Evolutionary conservation across 2,329 filamentous ascomycete genomes (phyloP), one percentile per base, ranked within the genome.

Genomic region (Cladosporium sp.): DNA sequence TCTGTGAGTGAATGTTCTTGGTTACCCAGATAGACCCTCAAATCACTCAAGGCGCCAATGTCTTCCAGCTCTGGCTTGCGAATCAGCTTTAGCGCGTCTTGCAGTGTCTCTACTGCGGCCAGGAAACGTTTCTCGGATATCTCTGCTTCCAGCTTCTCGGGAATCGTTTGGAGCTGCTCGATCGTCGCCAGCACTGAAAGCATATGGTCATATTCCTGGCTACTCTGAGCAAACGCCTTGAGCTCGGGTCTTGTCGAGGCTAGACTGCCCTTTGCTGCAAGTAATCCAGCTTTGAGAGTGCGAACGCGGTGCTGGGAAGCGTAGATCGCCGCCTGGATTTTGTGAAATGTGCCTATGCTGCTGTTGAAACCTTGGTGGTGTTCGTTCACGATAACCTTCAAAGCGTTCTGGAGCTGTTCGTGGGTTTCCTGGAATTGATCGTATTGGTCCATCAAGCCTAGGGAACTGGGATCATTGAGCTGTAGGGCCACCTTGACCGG

Each of bases 361-460:
- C 89, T 95, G 72, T 97, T 98, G 78, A 98, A 98, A 40, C 93
- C 94, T 69, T 98, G 93, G 65, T 98, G 92, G 65, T 98, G 92
- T 72, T 98, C 92, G 68, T 98, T 95, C 20, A 98, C 93, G 60
- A 98, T 95, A 29, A 84, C 83, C 69, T 95, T 96, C 51, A 98
- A 77, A 8, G 92, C 91, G 60, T 86, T 85, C 66, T 98, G 91
- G n/a, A 98, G 80, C 65, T 93, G 88, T 57, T 83, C 77, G 67
- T 96, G 88, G 40, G 88, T 90, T 57, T 85, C 77, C 63, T 87
- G 79, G 67, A 98, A 98, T 58, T 88, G 84, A 54, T 78, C 79
- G 67, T 95, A 92, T 61, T 94, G 88, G 66, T 90, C 85, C 40
- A 92, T 92, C 55, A 93, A 83, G 16, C 93, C 93, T 49, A 98